Evolutionary conservation across 2,329 filamentous ascomycete species (phyloP).

Genomic region (Alternaria brassicae): DNA sequence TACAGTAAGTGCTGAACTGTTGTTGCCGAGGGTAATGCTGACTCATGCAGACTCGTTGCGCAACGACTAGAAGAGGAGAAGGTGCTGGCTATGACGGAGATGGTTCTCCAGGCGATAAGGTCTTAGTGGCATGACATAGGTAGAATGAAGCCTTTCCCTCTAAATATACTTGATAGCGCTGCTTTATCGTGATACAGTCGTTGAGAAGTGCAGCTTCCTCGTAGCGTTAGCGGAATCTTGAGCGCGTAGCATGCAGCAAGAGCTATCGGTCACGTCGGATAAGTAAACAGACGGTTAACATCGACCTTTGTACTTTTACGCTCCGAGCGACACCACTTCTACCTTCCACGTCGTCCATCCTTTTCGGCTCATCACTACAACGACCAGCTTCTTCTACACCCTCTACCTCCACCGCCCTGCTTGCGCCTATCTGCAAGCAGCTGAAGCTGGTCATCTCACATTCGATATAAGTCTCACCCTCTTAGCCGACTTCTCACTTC

Average conservation of each 20-base stretch:
- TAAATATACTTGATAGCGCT: background rate
- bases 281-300: background rate
- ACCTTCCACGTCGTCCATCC: conserved; percentile 17
- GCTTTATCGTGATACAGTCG: background rate
- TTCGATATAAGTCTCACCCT: conserved; percentile 3
- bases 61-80: conserved; percentile 54
- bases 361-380: conserved; percentile 8
- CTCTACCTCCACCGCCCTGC: background rate
- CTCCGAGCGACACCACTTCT: conserved; percentile 6
- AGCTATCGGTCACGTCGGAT: background rate
- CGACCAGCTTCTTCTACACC: conserved; percentile 23
- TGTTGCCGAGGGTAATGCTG: background rate
- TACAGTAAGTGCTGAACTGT: conserved; percentile 40
- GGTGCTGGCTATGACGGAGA: conserved; percentile 50
- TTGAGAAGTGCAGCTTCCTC: background rate
- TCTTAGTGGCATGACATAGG: background rate
- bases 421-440: conserved; percentile 1
- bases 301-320: background rate
- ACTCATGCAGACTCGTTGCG: conserved; percentile 42
- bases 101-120: conserved; percentile 41
- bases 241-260: background rate
- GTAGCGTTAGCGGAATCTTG: background rate
- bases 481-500: background rate
- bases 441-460: conserved; percentile 22
- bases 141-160: background rate